Percentiles rank a stretch among this genome's conserved stretches.
phyloP scores from a whole-genome alignment of 345 rosid genomes.

The Anastatica hierochuntica region DNA sequence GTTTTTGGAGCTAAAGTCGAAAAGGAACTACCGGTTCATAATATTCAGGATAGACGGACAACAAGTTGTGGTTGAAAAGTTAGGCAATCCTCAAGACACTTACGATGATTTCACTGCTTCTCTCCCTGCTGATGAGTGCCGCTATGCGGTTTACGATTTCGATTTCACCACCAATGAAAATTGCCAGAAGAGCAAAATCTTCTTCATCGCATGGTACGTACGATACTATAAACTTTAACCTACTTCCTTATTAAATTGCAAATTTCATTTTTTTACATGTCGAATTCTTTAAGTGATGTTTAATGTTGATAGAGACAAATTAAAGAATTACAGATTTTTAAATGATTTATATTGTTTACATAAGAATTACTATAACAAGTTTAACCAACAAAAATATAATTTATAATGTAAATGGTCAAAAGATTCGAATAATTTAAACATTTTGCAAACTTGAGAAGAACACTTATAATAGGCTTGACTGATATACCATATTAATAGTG shows the following conservation, averaged over 20 bases:
- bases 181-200: conserved; percentile 65
- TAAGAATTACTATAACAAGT: no score
- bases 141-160: conserved; percentile 36
- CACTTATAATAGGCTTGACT: no score
- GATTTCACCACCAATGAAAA: conserved; percentile 58
- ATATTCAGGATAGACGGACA: conserved; percentile 64
- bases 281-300: no score
- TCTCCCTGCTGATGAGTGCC: conserved; percentile 53
- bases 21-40: conserved; percentile 50
- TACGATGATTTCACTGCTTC: conserved; percentile 50
- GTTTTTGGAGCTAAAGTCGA: conserved; percentile 58
- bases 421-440: no score
- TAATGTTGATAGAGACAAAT: no score
- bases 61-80: conserved; percentile 50
- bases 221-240: not conserved
- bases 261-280: no score
- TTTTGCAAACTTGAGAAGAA: no score
- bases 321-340: no score
- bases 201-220: conserved; percentile 71
- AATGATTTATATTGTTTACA: no score
- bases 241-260: not conserved
- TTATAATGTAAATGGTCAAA: no score
- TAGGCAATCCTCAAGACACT: conserved; percentile 36
- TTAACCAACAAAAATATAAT: no score
- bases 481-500: no score